Conservation (phyloP, 2,329 filamentous ascomycete genomes). For the Geosmithia morbida region DNA sequence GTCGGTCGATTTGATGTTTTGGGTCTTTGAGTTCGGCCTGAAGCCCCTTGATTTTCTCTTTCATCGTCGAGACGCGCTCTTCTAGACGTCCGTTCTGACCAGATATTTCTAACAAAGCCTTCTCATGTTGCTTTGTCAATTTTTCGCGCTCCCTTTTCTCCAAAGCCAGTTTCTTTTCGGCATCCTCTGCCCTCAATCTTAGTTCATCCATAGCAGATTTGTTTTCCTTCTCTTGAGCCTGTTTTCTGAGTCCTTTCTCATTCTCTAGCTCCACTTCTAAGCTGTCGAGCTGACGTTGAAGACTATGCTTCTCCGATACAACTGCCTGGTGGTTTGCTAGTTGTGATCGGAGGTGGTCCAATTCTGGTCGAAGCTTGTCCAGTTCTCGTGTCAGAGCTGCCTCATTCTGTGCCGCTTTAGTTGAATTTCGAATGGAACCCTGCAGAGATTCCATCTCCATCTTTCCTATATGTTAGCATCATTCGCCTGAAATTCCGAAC, state of each 20-base stretch:
- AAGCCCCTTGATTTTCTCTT: conserved; percentile 51
- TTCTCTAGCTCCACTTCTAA: conserved; percentile 72
- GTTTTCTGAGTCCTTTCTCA: conserved; percentile 37
- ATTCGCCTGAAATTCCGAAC: no score
- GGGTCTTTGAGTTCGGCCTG: conserved; percentile 61
- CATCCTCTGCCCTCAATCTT: conserved; percentile 17
- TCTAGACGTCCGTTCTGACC: conserved; percentile 51
- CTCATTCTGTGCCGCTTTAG: conserved; percentile 50
- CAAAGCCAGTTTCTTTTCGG: conserved; percentile 18
- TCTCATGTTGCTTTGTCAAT: conserved; percentile 29
- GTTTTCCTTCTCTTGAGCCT: conserved; percentile 13
- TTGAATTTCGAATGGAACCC: conserved; percentile 51
- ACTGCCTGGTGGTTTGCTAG: conserved; percentile 48
- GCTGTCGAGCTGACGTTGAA: conserved; percentile 65
- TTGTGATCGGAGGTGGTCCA: conserved; percentile 41
- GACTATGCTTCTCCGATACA: conserved; percentile 62
- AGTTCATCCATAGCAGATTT: conserved; percentile 28
- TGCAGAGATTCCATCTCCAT: conserved; percentile 58
- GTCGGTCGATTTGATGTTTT: conserved; percentile 22
- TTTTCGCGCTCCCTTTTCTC: conserved; percentile 33
- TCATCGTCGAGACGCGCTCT: conserved; percentile 54
- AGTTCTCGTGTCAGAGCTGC: conserved; percentile 36
- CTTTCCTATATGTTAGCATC: conserved; percentile 22
- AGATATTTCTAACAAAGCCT: conserved; percentile 44
- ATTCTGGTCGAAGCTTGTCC: conserved; percentile 35